phyloP scores from a whole-genome alignment of 768 basidiomycete species.

The Pleurotus tuber-regium region DNA sequence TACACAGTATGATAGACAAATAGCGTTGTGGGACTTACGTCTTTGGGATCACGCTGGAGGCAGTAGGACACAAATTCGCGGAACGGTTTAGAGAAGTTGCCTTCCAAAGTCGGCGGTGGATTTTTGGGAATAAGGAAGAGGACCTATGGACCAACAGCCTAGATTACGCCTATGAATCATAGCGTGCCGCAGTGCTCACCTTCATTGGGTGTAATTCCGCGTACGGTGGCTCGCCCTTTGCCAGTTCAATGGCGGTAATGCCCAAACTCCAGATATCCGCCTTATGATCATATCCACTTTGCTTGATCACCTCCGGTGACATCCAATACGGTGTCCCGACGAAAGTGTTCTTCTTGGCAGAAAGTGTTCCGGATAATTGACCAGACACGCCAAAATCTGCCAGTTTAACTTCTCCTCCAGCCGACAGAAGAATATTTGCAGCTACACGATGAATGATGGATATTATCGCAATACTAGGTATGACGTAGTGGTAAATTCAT shows the following conservation, averaged over 20 bases:
- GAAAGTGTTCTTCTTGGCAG: slow-evolving; percentile 97
- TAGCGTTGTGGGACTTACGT: too few relatives aligned
- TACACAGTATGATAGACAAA: too few relatives aligned
- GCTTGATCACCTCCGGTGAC: slow-evolving; percentile 99
- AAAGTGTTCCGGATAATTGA: slow-evolving; percentile 89
- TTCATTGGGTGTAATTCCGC: slow-evolving; percentile 99
- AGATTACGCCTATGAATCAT: background rate
- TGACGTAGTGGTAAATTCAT: slow-evolving; percentile 15
- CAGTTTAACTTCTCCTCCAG: slow-evolving; percentile 92
- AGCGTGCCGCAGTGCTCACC: slow-evolving; percentile 39
- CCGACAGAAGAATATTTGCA: slow-evolving; percentile 90
- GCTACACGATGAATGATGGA: slow-evolving; percentile 43
- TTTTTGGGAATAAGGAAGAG: slow-evolving; percentile 99
- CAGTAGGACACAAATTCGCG: slow-evolving; percentile 92
- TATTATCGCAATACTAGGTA: background rate
- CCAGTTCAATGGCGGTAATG: slow-evolving; percentile 96
- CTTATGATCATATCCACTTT: slow-evolving; percentile 98
- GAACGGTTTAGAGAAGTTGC: slow-evolving; percentile 89
- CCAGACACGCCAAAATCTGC: slow-evolving; percentile 99
- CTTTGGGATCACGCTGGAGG: slow-evolving; percentile 90
- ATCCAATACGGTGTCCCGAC: slow-evolving; percentile 99
- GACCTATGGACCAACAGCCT: slow-evolving; percentile 50
- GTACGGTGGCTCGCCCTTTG: slow-evolving; percentile 97
- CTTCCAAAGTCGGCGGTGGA: slow-evolving; percentile 87
- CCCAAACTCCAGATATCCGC: slow-evolving; percentile 99